Evolutionary conservation across 1,284 basidiomycete species (phyloP).

Genomic region (Cryptococcus neoformans): DNA sequence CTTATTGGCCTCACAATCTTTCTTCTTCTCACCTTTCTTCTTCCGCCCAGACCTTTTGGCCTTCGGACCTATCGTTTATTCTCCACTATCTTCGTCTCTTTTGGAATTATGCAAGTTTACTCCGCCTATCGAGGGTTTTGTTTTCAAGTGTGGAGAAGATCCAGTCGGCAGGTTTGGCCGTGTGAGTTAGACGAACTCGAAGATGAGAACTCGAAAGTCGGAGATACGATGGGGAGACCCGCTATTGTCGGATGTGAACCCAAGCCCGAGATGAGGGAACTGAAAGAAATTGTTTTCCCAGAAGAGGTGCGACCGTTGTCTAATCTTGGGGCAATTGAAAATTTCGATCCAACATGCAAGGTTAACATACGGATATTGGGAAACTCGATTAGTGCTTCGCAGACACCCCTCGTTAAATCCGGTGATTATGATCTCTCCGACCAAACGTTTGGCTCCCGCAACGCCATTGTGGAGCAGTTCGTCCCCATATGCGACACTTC

Average conservation of each 20-base stretch:
- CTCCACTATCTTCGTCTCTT: conserved; percentile 30
- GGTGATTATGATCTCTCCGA: too few species aligned
- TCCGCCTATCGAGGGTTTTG: conserved; percentile 40
- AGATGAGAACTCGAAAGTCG: conserved; percentile 17
- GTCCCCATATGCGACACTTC: too few species aligned
- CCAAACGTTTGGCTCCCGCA: too few species aligned
- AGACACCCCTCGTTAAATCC: too few species aligned
- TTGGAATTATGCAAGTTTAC: conserved; percentile 34
- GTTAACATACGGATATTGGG: neutral
- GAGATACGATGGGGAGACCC: too few species aligned
- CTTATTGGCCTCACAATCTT: conserved; percentile 27
- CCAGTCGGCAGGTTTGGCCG: conserved; percentile 28
- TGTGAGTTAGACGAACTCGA: conserved; percentile 37
- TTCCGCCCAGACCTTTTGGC: conserved; percentile 21
- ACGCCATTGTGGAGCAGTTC: too few species aligned
- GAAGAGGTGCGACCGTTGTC: neutral
- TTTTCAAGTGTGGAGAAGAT: conserved; percentile 34
- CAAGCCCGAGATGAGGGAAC: neutral
- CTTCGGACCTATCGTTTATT: conserved; percentile 28
- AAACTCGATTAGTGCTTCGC: too few species aligned
- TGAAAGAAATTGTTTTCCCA: neutral
- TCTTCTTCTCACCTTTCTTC: conserved; percentile 28
- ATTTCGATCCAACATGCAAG: neutral
- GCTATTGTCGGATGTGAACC: too few species aligned
- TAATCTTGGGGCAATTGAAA: neutral